A percentile compares a stretch with the other conserved stretches of the same genome.
phyloP scores from a whole-genome alignment of 2,329 filamentous ascomycete species.

The Clonostachys byssicola region DNA sequence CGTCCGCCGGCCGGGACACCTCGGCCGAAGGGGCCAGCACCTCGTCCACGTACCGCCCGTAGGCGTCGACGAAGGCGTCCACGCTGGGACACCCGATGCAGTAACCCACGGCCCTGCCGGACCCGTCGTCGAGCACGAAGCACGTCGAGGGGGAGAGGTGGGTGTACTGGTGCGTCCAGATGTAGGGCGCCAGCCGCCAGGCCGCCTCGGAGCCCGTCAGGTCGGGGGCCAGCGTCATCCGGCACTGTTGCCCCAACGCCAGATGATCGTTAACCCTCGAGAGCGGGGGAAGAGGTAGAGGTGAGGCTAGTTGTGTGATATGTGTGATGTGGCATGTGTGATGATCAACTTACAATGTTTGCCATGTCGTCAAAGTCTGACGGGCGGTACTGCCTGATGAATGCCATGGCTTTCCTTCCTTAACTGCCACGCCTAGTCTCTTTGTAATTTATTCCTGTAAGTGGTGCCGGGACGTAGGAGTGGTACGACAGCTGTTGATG shows the following conservation, averaged over 20 bases:
- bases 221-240: constrained; percentile 38
- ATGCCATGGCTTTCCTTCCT: constrained; percentile 27
- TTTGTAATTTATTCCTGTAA: too few species aligned
- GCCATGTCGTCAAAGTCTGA: constrained; percentile 33
- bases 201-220: constrained; percentile 27
- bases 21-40: constrained; percentile 22
- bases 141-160: constrained; percentile 36
- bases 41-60: constrained; percentile 27
- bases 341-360: constrained; percentile 29
- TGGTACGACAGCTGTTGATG: too few species aligned
- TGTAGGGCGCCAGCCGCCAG: constrained; percentile 34
- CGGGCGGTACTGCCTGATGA: constrained; percentile 33
- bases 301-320: not conserved
- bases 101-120: constrained; percentile 40
- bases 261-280: not conserved
- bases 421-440: not conserved
- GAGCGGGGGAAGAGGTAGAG: constrained; percentile 9
- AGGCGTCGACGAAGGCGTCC: constrained; percentile 26
- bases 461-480: too few species aligned
- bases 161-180: constrained; percentile 48
- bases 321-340: not conserved
- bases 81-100: constrained; percentile 41
- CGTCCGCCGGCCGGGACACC: constrained; percentile 10
- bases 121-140: constrained; percentile 43
- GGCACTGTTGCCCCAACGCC: constrained; percentile 27